Conservation (phyloP, 176 grass and related monocot species). For the Oryza coarctata region DNA sequence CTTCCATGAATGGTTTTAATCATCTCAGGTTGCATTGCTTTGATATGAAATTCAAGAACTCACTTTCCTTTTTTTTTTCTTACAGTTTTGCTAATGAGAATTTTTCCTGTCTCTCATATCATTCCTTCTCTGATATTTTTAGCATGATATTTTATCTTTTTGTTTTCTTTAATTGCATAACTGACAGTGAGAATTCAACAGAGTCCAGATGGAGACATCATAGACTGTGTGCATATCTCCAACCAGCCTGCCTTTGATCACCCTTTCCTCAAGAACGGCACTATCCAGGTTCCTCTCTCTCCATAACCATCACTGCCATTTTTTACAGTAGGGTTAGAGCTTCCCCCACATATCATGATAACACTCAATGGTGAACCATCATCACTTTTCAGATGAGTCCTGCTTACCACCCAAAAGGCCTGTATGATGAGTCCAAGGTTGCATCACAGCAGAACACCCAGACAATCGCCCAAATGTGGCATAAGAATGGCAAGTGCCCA, state of each 20-base stretch:
- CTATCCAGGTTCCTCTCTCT: slow-evolving; percentile 58
- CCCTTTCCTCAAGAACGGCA: slow-evolving; percentile 71
- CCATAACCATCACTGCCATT: neutral
- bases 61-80: neutral
- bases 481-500: slow-evolving; percentile 58
- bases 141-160: neutral
- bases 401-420: slow-evolving; percentile 60
- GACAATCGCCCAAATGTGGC: slow-evolving; percentile 56
- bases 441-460: slow-evolving; percentile 39
- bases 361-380: slow-evolving; percentile 5
- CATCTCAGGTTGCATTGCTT: slow-evolving; percentile 8
- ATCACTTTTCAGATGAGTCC: slow-evolving; percentile 56
- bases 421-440: slow-evolving; percentile 64
- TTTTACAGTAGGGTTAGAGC: slow-evolving; percentile 4
- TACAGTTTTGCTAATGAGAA: neutral
- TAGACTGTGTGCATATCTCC: slow-evolving; percentile 74
- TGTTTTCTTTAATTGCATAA: neutral
- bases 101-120: neutral
- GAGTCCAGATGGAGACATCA: slow-evolving; percentile 72
- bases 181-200: slow-evolving; percentile 30
- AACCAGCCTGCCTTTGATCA: slow-evolving; percentile 75
- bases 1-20: neutral
- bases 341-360: slow-evolving; percentile 25
- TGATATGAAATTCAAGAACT: neutral
- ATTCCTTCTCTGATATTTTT: neutral